Base-by-base conservation (phyloP, 169 alveolate genomes). In the Plasmodium adleri region DNA sequence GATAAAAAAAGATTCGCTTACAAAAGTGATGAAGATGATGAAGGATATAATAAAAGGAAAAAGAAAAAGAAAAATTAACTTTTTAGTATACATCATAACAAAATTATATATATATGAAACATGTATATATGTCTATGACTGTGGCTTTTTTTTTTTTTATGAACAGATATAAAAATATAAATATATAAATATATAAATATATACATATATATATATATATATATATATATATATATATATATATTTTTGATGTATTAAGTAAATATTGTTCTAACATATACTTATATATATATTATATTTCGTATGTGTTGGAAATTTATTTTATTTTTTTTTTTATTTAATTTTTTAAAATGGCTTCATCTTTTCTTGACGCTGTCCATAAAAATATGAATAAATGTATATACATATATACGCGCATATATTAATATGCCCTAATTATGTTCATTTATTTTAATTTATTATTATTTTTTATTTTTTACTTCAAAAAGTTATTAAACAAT, bases 11-110 rank as follows among this genome's bases (percentile, higher is more conserved):
- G 91, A 80, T 80, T 62, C 63, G 91, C 85, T 22, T 68, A 68
- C 52, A 67, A 68, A 56, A 80, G 91, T 60, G 91, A 80, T 62
- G 91, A 80, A n/a, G 90, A 68, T 20, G 91, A 80, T 17, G 91
- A 80, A 68, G 91, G 91, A 80, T 66, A 80, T 59, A 80, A 80
- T 43, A 76, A 64, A 43, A 80, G 91, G 54, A 68, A 66, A 83
- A 80, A 67, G 72, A 80, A 80, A 54, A 80, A 50, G 43, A 80
- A 80, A 20, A 74, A 74, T 32, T 60, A 60, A 60, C n/a, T 60
- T 60, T 22, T 43, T 17, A 20, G 7, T 8, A 15, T 59, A 28
- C 4, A 45, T 4, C 32, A n/a, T 15, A 10, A n/a, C 62, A 78
- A 10, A 26, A 20, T 20, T 20, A 20, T 0, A 56, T 24, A 43